Percentiles rank a stretch among this genome's conserved stretches.
Evolutionary conservation across 306 rosid species (phyloP).

Genomic region (Trichosanthes cucumerina): DNA sequence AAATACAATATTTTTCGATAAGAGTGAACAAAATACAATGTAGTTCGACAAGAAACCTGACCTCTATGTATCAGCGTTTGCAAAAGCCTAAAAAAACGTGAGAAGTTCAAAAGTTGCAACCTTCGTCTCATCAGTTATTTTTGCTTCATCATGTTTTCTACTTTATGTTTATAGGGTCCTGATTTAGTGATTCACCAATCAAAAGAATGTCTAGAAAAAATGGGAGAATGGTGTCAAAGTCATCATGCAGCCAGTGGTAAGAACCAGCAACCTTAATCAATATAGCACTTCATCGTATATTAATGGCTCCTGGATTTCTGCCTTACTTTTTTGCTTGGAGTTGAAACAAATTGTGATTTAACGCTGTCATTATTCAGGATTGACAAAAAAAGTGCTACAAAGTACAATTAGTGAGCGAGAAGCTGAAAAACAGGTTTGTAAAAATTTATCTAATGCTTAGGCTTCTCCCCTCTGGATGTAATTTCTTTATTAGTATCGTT

Average conservation of each 20-base stretch:
- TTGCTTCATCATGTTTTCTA: not conserved
- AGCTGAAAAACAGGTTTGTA: conserved; percentile 85
- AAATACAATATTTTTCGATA: not conserved
- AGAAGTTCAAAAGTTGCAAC: not conserved
- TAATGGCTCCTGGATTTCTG: not conserved
- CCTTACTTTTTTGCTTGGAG: not conserved
- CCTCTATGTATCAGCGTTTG: not conserved
- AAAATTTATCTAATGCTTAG: not conserved
- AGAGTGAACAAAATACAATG: not conserved
- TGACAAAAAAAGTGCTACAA: conserved; percentile 56
- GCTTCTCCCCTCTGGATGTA: not conserved
- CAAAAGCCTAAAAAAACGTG: not conserved
- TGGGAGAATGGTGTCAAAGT: conserved; percentile 97
- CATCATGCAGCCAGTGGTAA: conserved; percentile 95
- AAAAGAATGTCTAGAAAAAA: conserved; percentile 67
- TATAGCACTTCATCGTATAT: not conserved
- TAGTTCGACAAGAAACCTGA: not conserved
- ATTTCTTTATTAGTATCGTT: not conserved
- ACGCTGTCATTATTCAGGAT: conserved; percentile 30
- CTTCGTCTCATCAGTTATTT: not conserved
- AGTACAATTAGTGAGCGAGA: conserved; percentile 70
- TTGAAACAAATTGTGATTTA: not conserved
- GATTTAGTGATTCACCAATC: conserved; percentile 84
- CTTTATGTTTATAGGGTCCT: conserved; percentile 54
- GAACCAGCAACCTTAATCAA: conserved; percentile 17